phyloP scores from a whole-genome alignment of 2,329 filamentous ascomycete species.

The Fusarium domesticum region DNA sequence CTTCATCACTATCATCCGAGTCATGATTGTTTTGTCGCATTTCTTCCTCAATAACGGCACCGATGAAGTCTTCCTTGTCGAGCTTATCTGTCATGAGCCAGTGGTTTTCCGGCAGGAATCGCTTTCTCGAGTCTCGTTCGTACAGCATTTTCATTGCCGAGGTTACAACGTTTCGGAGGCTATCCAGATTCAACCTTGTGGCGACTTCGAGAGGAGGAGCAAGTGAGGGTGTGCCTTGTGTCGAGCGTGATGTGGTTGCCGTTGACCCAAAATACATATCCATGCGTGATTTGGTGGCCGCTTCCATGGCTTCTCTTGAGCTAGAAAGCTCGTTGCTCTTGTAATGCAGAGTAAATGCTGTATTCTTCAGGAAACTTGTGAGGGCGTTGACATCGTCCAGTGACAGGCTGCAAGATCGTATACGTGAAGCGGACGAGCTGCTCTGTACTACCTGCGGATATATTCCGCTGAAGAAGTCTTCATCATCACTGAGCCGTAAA shows the following conservation, averaged over 20 bases:
- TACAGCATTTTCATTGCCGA: conserved; percentile 83
- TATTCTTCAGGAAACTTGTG: conserved; percentile 81
- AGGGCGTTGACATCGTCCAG: conserved; percentile 69
- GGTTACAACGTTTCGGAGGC: conserved; percentile 76
- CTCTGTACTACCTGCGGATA: conserved; percentile 38
- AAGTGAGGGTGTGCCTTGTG: background rate
- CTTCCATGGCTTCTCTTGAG: conserved; percentile 21
- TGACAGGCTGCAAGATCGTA: conserved; percentile 64
- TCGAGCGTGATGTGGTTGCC: conserved; percentile 1
- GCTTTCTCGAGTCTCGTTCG: conserved; percentile 84
- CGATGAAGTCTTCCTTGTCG: conserved; percentile 84
- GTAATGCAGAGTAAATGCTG: conserved; percentile 87
- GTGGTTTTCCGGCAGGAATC: conserved; percentile 77
- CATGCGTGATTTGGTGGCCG: conserved; percentile 26
- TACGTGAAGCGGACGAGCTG: conserved; percentile 44
- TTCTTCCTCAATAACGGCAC: conserved; percentile 83
- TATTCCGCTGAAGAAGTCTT: conserved; percentile 78
- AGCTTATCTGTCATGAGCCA: conserved; percentile 92
- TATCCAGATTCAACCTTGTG: conserved; percentile 62
- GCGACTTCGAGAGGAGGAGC: conserved; percentile 2
- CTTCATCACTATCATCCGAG: conserved; percentile 37
- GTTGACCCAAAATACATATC: conserved; percentile 30
- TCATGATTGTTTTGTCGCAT: conserved; percentile 65
- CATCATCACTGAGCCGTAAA: conserved; percentile 88
- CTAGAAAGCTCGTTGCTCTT: conserved; percentile 62